Base-by-base conservation (phyloP, 2,329 filamentous ascomycete species). In the Conoideocrella luteorostrata region DNA sequence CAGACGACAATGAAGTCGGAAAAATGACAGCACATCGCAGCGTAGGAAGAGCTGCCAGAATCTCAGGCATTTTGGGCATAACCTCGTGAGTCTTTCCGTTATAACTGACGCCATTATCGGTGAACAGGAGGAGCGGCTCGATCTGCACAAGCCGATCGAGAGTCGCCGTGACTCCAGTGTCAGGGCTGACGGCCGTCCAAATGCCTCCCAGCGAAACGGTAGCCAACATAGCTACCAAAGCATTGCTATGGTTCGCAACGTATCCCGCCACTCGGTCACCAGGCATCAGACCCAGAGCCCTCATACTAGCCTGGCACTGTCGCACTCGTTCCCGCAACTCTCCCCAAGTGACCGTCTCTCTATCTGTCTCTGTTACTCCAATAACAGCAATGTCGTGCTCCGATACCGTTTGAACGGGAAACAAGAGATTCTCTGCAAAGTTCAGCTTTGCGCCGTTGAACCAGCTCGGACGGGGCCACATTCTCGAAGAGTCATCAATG, bases 361-460 rank as follows among this genome's bases (percentile, higher is more conserved):
- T 9, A 10, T 15, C 30, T 15, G 30, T 33, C n/a, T 33, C 30
- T 15, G 30, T 15, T 15, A 33, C 30, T 15, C 30, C 30, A 15
- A 33, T 9, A 9, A 33, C 30, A 6, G 30, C 30, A 15, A 33
- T 15, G 17, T 33, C 30, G 30, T 33, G 7, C 30, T 33, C 30
- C 7, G 35, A 22, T 7, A 38, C 21, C 4, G 15, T 13, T 13
- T 24, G 35, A 5, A n/a, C 9, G 18, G 35, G 35, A n/a, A 38
- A 38, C 13, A 38, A 7, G 12, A 38, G 35, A 24, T 38, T 38
- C 12, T 38, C 35, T 11, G 35, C 35, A 38, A 38, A 38, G 35
- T 38, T 38, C 35, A 38, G 12, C 9, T 11, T 10, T n/a, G 35
- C 35, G 17, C 4, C 35, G 13, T 15, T 23, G 35, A 38, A 38